phyloP scores from a whole-genome alignment of 208 protist species.

The Endotrypanum monterogeii region DNA sequence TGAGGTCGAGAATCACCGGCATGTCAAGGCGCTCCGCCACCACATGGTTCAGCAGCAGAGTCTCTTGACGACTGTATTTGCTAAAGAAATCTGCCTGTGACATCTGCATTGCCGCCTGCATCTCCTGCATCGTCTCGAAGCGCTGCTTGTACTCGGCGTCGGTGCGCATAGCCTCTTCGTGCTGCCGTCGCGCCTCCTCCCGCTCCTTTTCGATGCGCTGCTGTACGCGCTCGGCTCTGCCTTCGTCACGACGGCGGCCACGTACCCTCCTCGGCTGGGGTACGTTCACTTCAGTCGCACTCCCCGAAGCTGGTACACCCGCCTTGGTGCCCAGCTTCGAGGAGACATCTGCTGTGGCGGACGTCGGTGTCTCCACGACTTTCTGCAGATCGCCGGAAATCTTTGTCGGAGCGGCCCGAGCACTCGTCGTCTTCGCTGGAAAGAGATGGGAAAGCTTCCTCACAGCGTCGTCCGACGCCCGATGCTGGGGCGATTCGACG shows the following conservation, averaged over 20 bases:
- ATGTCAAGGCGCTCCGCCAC: conserved; percentile 83
- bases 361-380: neutral
- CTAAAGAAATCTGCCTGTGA: conserved; percentile 53
- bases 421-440: conserved; percentile 16
- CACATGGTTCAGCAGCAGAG: conserved; percentile 38
- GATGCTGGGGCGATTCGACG: neutral
- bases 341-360: neutral
- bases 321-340: neutral
- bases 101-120: conserved; percentile 51
- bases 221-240: conserved; percentile 26
- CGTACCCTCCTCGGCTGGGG: conserved; percentile 27
- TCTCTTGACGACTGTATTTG: conserved; percentile 56
- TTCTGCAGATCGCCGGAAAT: neutral
- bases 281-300: neutral
- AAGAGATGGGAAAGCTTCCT: conserved; percentile 33
- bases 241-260: conserved; percentile 35
- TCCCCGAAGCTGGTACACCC: neutral
- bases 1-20: conserved; percentile 74
- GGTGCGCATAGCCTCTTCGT: conserved; percentile 68
- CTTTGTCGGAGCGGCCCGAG: neutral
- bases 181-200: conserved; percentile 43
- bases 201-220: conserved; percentile 43
- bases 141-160: conserved; percentile 76
- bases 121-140: conserved; percentile 65
- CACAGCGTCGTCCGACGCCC: conserved; percentile 16